Evolutionary conservation across 2,329 filamentous ascomycete species (phyloP), one percentile per base, ranked within the genome.

Genomic region (Tolypocladium endophyticum): DNA sequence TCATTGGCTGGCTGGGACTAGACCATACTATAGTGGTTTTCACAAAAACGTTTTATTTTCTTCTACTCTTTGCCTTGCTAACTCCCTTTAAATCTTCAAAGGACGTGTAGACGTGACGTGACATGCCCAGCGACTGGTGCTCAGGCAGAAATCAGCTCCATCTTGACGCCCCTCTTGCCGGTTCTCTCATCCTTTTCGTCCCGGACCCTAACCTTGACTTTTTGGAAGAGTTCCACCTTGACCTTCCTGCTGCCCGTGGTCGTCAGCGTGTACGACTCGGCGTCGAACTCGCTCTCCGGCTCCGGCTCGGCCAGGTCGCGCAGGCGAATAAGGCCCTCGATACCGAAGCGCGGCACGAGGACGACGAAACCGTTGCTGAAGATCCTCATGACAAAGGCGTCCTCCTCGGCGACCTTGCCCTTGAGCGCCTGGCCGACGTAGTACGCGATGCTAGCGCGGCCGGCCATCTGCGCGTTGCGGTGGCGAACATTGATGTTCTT

Each of bases 401-500:
- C 92, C 73, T 97, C 92, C 67, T 92, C 87, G 9, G 84, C 83
- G 36, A 84, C 79, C 65, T 80, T 78, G 63, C 84, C 91, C 77
- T 94, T 94, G 59, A 99, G 86, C 16, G 93, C 92, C 76, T 99
- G 94, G 0, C 94, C 94, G 56, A 99, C 94, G 72, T 97, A 99
- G 77, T 97, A 99, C 67, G 96, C 92, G 63, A 99, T 92, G 66
- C 89, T 94, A 33, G 94, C 93, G 61, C 94, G 87, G 41, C 93
- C 93, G 3, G 94, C 94, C 76, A 96, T 88, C 75, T 99, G 94
- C 38, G 94, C 94, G 74, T 99, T 99, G 70, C 94, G 90, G 74
- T 99, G 94, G 9, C 94, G 87, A 60, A 94, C 87, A 74, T 99
- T 99, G 82, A 99, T 97, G 77, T 99, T 99, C 74, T 92, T 92